These are phyloP conservation scores for Arabidopsis arenosa DNA, from an alignment of 345 rosid species.

Conservation along the genomic window DNA sequence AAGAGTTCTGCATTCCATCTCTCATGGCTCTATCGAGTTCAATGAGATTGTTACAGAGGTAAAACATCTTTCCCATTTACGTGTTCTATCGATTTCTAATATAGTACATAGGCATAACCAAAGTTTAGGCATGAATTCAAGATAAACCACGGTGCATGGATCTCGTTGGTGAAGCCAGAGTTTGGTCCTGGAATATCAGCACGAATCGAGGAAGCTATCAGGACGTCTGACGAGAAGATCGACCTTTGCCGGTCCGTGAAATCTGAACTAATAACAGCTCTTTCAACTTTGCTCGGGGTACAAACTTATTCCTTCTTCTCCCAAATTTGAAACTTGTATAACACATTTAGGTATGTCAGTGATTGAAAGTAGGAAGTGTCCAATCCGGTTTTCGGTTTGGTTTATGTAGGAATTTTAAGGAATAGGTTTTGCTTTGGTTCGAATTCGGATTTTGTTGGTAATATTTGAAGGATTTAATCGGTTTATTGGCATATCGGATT, in stretches of 20 bases:
- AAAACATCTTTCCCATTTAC: slow-evolving; percentile 4
- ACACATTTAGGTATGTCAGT: not conserved
- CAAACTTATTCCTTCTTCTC: slow-evolving; percentile 31
- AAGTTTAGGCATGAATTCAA: slow-evolving; percentile 77
- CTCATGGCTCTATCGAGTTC: slow-evolving; percentile 85
- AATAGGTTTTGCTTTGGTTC: not conserved
- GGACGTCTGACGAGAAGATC: slow-evolving; percentile 53
- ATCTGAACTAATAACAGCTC: slow-evolving; percentile 63
- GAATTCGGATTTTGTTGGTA: too few relatives aligned
- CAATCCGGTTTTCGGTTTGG: not conserved
- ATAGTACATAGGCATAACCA: slow-evolving; percentile 6
- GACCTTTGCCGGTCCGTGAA: slow-evolving; percentile 55
- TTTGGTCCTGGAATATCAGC: slow-evolving; percentile 75
- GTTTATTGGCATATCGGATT: too few relatives aligned
- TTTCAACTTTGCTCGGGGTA: slow-evolving; percentile 76
- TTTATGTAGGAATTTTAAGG: not conserved
- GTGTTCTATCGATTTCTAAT: not conserved
- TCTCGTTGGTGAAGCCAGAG: slow-evolving; percentile 64
- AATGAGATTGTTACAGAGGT: slow-evolving; percentile 76
- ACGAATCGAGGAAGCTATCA: slow-evolving; percentile 68
- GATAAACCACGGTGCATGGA: slow-evolving; percentile 80
- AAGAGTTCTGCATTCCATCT: slow-evolving; percentile 58
- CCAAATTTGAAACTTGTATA: not conserved
- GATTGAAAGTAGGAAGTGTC: not conserved
- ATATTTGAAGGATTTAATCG: not conserved